Conservation (phyloP, 805 yeast species). For the Kurtzmaniella cleridarum region DNA sequence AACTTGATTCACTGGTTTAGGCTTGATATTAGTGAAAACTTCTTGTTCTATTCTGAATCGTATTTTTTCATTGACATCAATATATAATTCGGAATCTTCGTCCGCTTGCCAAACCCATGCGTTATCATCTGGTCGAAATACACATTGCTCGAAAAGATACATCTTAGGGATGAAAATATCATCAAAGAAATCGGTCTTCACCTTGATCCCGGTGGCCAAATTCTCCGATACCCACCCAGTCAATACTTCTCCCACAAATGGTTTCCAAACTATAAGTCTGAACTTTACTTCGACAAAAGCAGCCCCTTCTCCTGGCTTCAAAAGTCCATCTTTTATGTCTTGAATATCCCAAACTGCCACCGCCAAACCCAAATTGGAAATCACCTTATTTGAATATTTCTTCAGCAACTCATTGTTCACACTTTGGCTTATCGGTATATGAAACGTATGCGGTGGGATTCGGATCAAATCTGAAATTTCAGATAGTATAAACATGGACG, state of each 20-base stretch:
- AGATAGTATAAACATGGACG: constrained; percentile 75
- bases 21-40: constrained; percentile 76
- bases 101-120: constrained; percentile 95
- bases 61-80: constrained; percentile 88
- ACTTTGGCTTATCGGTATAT: constrained; percentile 65
- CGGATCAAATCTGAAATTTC: constrained; percentile 79
- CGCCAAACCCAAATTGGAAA: constrained; percentile 80
- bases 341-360: constrained; percentile 79
- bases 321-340: constrained; percentile 78
- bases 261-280: constrained; percentile 79
- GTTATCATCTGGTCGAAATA: constrained; percentile 65
- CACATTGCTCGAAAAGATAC: constrained; percentile 73
- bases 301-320: constrained; percentile 94
- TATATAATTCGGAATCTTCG: constrained; percentile 68
- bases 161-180: constrained; percentile 86
- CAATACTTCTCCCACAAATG: constrained; percentile 88
- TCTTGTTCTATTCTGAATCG: constrained; percentile 90
- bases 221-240: constrained; percentile 93
- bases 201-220: constrained; percentile 80
- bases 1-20: constrained; percentile 59
- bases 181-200: constrained; percentile 81
- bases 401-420: constrained; percentile 74
- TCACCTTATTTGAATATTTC: constrained; percentile 81
- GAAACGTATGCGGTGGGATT: constrained; percentile 81
- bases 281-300: constrained; percentile 70